Evolutionary conservation across 495 filamentous ascomycete species (phyloP).

Genomic region (Aspergillus panamensis): DNA sequence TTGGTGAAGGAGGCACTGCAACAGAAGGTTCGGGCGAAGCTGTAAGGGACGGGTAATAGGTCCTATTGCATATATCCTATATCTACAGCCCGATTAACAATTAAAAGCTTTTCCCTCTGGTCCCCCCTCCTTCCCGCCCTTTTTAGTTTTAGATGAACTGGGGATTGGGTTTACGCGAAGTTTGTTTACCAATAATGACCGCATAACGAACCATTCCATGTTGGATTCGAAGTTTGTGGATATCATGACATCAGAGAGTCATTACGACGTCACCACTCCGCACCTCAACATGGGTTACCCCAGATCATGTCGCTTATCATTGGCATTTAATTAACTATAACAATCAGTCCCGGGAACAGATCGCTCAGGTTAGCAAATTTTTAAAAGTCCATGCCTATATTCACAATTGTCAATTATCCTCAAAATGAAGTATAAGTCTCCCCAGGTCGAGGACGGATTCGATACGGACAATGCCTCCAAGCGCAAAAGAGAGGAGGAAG

Average conservation of each 20-base stretch:
- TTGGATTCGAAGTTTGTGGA: too few species aligned
- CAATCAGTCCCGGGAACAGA: too few species aligned
- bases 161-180: neutral
- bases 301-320: too few species aligned
- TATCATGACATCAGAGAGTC: neutral
- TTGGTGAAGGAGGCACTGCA: slow-evolving; percentile 63
- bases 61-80: neutral
- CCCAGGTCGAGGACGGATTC: slow-evolving; percentile 21
- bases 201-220: too few species aligned
- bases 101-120: neutral
- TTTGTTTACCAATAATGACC: too few species aligned
- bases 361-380: too few species aligned
- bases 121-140: neutral
- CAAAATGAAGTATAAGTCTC: slow-evolving; percentile 26
- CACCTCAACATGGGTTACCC: neutral
- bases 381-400: too few species aligned
- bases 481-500: slow-evolving; percentile 20
- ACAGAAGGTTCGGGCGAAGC: slow-evolving; percentile 33
- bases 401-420: too few species aligned
- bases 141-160: too few species aligned
- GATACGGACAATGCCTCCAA: slow-evolving; percentile 22
- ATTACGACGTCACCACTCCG: slow-evolving; percentile 13
- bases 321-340: too few species aligned
- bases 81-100: neutral
- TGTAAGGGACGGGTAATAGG: slow-evolving; percentile 19